Evolutionary conservation across 2,329 filamentous ascomycete genomes (phyloP), one percentile per base, ranked within the genome.

Genomic region (Diplodia scrobiculata): DNA sequence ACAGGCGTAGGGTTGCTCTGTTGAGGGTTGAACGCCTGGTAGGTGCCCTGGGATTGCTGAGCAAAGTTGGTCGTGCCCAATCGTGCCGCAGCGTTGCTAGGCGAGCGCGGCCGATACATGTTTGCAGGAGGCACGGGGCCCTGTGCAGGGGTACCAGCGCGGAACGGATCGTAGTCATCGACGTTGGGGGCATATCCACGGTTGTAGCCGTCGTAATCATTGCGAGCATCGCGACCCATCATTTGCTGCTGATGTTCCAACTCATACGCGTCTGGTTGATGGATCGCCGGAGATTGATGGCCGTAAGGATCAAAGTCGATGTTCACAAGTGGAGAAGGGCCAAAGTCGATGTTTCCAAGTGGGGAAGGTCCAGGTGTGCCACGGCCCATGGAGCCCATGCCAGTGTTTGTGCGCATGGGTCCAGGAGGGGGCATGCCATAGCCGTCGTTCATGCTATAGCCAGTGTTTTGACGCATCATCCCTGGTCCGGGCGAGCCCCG

Each of bases 401-500:
- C 53, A 19, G 65, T 66, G 55, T 66, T 62, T 34, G 21, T 38
- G 36, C 65, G 65, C 55, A 66, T 54, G 13, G 55, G 65, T n/a
- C 63, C 52, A 32, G 52, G 52, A 7, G 63, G 27, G 7, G 41
- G 58, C 58, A 62, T 62, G 19, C 48, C 34, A 27, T 62, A 62
- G 27, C 58, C 58, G 14, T 50, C 58, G 29, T 62, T 62, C 41
- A 62, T 62, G 68, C 70, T 68, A 67, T 69, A 68, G 66, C 69
- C 71, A 47, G 71, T 69, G 66, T 73, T 70, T 29, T 67, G 60
- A 34, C 68, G 66, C 62, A 65, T 52, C 52, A 73, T 13, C 63
- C 72, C 21, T 11, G 58, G 58, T n/a, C 41, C 72, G 71, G 67
- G 71, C 72, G 62, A 75, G 68, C 64, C 72, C 77, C 1, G 75